A percentile compares a stretch with the other conserved stretches of the same genome.
These are phyloP conservation scores for Tieghemiomyces parasiticus DNA, from an alignment of 192 early-diverging fungal genomes.

Conservation along the genomic window DNA sequence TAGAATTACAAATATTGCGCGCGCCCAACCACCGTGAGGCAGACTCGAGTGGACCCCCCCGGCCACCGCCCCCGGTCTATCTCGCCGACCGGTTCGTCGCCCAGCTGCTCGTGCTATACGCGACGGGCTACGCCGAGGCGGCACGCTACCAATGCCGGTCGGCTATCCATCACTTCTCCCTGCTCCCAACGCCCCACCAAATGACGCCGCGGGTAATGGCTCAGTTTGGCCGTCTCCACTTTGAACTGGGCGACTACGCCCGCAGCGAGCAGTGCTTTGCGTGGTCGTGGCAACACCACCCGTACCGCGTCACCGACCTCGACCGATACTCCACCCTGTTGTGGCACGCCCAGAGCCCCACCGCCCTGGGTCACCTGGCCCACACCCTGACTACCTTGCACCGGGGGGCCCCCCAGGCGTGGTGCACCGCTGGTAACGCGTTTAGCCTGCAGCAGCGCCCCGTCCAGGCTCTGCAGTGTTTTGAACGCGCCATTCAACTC, in stretches of 20 bases:
- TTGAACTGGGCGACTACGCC: conserved; percentile 32
- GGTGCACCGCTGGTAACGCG: conserved; percentile 58
- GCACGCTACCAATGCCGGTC: neutral
- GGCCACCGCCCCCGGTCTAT: too few relatives aligned
- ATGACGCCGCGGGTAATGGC: conserved; percentile 23
- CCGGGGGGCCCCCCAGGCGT: conserved; percentile 59
- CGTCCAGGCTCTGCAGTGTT: conserved; percentile 56
- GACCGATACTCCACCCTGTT: conserved; percentile 72
- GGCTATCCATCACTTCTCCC: neutral
- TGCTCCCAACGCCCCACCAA: conserved; percentile 17
- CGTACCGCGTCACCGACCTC: conserved; percentile 59
- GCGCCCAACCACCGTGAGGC: too few relatives aligned
- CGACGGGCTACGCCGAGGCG: conserved; percentile 10
- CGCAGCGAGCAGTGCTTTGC: conserved; percentile 42
- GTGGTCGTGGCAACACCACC: conserved; percentile 40
- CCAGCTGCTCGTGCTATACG: conserved; percentile 1
- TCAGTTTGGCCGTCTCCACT: conserved; percentile 33
- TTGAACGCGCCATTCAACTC: conserved; percentile 53
- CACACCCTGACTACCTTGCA: conserved; percentile 54
- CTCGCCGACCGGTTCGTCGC: conserved; percentile 13
- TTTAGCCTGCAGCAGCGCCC: conserved; percentile 65
- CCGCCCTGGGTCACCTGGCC: conserved; percentile 53
- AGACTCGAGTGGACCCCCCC: too few relatives aligned
- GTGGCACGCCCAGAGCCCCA: conserved; percentile 70
- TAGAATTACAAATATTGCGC: too few relatives aligned